Percentiles rank a stretch among this genome's conserved stretches.
Evolutionary conservation across 768 basidiomycete genomes (phyloP).

Genomic region (Leccinum imitatum): DNA sequence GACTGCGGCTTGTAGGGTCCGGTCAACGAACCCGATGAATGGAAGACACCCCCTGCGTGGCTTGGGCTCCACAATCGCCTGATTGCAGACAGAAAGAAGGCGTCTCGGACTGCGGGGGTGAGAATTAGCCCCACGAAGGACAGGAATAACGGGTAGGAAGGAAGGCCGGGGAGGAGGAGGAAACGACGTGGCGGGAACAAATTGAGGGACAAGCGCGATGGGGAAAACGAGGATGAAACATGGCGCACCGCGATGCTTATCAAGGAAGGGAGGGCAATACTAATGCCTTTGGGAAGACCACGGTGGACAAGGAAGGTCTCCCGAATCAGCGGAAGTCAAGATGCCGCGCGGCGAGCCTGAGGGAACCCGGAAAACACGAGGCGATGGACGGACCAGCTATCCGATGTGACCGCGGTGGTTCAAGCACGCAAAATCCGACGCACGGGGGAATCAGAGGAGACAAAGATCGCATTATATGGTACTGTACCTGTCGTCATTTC

Average conservation of each 20-base stretch:
- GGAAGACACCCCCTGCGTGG: slow-evolving; percentile 19
- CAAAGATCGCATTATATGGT: neutral
- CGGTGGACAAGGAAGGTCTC: slow-evolving; percentile 2
- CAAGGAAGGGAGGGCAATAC: neutral
- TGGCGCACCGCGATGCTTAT: slow-evolving; percentile 16
- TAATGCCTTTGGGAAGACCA: neutral
- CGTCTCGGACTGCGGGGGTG: slow-evolving; percentile 10
- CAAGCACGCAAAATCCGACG: neutral
- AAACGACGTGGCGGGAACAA: neutral
- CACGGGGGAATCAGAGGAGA: neutral
- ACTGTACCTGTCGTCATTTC: neutral
- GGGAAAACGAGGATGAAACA: neutral
- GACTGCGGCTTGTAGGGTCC: slow-evolving; percentile 12
- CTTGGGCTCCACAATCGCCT: slow-evolving; percentile 14
- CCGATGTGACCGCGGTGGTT: slow-evolving; percentile 7
- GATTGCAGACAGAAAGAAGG: slow-evolving; percentile 1
- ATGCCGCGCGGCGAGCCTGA: slow-evolving; percentile 10
- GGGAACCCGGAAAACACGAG: slow-evolving; percentile 16
- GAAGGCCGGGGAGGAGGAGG: neutral
- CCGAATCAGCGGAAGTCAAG: slow-evolving; percentile 5
- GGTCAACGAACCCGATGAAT: slow-evolving; percentile 25
- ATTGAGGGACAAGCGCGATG: neutral
- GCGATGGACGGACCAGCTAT: slow-evolving; percentile 5
- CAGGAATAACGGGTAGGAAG: slow-evolving; percentile 7
- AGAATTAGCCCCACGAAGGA: slow-evolving; percentile 12